A percentile compares a stretch with the other conserved stretches of the same genome.
phyloP scores from a whole-genome alignment of 805 yeast species.

The Debaryomyces hansenii region DNA sequence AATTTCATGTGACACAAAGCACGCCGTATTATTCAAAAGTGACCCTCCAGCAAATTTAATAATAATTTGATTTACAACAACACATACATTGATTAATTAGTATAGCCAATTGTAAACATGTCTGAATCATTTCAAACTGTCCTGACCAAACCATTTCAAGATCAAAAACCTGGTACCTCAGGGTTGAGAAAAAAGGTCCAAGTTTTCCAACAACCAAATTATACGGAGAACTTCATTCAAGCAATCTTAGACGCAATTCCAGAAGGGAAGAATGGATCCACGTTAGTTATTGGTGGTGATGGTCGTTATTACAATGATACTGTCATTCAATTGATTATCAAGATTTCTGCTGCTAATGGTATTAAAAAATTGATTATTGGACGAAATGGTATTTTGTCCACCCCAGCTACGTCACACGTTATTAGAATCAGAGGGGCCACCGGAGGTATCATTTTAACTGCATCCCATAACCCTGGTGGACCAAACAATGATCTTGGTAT shows the following conservation, averaged over 20 bases:
- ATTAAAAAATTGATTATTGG: conserved; percentile 85
- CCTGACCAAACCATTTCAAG: conserved; percentile 70
- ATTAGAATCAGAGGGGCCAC: conserved; percentile 76
- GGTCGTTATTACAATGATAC: conserved; percentile 88
- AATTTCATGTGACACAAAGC: no score
- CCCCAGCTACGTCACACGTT: conserved; percentile 95
- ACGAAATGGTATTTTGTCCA: conserved; percentile 82
- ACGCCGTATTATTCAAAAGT: no score
- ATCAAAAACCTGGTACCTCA: conserved; percentile 98
- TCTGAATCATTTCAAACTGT: conserved; percentile 11
- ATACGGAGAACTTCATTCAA: conserved; percentile 93
- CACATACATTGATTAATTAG: neutral
- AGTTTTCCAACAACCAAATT: conserved; percentile 75
- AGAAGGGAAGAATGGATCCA: conserved; percentile 74
- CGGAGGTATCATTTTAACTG: conserved; percentile 95
- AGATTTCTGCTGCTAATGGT: conserved; percentile 89
- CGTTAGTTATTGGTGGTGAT: conserved; percentile 93
- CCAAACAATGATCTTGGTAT: conserved; percentile 90
- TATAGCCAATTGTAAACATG: conserved; percentile 1
- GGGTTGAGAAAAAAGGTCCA: conserved; percentile 91
- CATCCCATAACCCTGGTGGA: conserved; percentile 98
- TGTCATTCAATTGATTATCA: conserved; percentile 77
- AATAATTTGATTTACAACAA: neutral
- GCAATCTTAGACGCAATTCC: conserved; percentile 84
- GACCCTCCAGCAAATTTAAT: no score